Conservation (phyloP, 805 yeast genomes). For the Kazachstania viticola region DNA sequence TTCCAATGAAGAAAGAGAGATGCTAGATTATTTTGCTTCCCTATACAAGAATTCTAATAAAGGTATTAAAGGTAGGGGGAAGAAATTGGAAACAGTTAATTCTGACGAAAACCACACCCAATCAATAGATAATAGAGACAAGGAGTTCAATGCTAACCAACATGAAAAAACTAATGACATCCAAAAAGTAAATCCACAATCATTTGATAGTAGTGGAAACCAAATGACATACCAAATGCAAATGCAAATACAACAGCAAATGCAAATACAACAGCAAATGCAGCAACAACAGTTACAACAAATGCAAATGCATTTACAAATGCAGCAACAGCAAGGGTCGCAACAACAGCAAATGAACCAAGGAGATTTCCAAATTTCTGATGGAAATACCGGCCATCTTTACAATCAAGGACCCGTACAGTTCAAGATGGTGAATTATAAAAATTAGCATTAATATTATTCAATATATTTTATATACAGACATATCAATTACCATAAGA, state of each 20-base stretch:
- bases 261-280: not conserved
- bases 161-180: no score
- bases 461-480: not conserved
- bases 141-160: no score
- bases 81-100: no score
- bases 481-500: no score
- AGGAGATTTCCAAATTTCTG: no score
- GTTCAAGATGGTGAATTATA: slow-evolving; percentile 2
- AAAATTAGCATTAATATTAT: not conserved
- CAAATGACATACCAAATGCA: not conserved
- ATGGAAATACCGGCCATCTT: no score
- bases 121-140: no score
- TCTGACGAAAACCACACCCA: no score
- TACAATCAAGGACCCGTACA: slow-evolving; percentile 1
- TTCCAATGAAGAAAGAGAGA: slow-evolving; percentile 52
- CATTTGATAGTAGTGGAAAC: no score
- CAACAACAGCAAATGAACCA: not conserved
- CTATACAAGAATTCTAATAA: slow-evolving; percentile 80
- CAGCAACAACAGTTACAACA: not conserved
- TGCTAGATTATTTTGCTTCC: slow-evolving; percentile 67
- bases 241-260: not conserved
- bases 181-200: no score
- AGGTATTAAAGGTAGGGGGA: slow-evolving; percentile 37
- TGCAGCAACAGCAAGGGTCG: not conserved
- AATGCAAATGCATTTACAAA: not conserved